Evolutionary conservation across 2,329 filamentous ascomycete species (phyloP).

Genomic region (Phoma sp.): DNA sequence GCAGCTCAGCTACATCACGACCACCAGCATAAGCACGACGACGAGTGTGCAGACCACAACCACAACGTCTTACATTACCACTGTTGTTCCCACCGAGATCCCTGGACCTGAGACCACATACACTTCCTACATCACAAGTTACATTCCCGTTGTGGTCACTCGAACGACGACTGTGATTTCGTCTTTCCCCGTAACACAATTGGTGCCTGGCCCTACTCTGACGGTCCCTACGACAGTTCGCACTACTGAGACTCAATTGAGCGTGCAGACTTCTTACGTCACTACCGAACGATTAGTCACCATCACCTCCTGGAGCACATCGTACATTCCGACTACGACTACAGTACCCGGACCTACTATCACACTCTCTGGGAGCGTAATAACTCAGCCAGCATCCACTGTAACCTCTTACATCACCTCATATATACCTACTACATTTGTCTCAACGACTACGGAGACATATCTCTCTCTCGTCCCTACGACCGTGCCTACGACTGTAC

Average conservation of each 20-base stretch:
- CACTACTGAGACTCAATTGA: not conserved
- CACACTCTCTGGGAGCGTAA: constrained; percentile 2
- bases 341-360: constrained; percentile 5
- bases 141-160: not conserved
- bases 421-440: not conserved
- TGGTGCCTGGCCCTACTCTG: not conserved
- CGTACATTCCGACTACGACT: not conserved
- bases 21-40: not conserved
- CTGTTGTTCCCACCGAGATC: not conserved
- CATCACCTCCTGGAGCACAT: constrained; percentile 1
- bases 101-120: not conserved
- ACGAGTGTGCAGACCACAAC: not conserved
- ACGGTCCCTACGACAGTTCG: not conserved
- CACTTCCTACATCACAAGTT: not conserved
- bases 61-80: not conserved
- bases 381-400: constrained; percentile 1
- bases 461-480: not conserved
- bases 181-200: not conserved
- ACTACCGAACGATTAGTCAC: constrained; percentile 11
- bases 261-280: not conserved
- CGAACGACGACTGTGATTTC: not conserved
- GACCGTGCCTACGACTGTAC: not conserved
- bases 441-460: not conserved
- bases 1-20: not conserved
- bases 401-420: constrained; percentile 3